Evolutionary conservation across 495 filamentous ascomycete species (phyloP).

Genomic region (Aspergillus affinis): DNA sequence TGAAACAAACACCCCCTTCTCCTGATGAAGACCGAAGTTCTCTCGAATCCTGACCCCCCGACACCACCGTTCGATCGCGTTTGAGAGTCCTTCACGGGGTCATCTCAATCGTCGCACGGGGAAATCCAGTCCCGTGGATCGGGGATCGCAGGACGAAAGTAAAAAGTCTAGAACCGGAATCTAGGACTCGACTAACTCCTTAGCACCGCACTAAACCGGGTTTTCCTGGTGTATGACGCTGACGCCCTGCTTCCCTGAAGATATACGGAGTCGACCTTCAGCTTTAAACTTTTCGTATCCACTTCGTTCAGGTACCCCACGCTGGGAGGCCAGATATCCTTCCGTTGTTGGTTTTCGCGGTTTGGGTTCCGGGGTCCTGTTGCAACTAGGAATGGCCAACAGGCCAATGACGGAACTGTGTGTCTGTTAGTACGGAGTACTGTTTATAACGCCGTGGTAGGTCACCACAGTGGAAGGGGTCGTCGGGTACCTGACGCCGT

Average conservation of each 20-base stretch:
- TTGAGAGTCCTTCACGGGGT: background rate
- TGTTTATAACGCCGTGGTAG: background rate
- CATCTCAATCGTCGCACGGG: background rate
- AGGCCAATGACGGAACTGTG: background rate
- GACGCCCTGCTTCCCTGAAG: background rate
- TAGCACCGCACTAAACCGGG: background rate
- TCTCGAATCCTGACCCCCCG: background rate
- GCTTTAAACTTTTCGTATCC: background rate
- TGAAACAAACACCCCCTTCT: background rate
- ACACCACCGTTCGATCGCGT: background rate
- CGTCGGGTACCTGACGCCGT: too few relatives aligned
- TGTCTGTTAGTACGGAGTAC: background rate
- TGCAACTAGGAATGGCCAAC: too few relatives aligned
- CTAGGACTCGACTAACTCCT: background rate
- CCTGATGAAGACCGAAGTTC: background rate
- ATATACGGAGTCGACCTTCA: background rate
- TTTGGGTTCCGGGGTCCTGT: too few relatives aligned
- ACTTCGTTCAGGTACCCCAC: background rate
- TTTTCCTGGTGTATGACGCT: background rate
- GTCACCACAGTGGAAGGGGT: too few relatives aligned
- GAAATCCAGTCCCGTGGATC: background rate
- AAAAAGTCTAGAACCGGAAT: background rate
- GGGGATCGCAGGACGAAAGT: too few relatives aligned
- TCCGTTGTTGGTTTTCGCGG: background rate
- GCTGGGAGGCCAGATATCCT: background rate